Percentiles rank a stretch among this genome's conserved stretches.
Evolutionary conservation across 2,329 filamentous ascomycete genomes (phyloP).

Genomic region (Cladosporium sp.): DNA sequence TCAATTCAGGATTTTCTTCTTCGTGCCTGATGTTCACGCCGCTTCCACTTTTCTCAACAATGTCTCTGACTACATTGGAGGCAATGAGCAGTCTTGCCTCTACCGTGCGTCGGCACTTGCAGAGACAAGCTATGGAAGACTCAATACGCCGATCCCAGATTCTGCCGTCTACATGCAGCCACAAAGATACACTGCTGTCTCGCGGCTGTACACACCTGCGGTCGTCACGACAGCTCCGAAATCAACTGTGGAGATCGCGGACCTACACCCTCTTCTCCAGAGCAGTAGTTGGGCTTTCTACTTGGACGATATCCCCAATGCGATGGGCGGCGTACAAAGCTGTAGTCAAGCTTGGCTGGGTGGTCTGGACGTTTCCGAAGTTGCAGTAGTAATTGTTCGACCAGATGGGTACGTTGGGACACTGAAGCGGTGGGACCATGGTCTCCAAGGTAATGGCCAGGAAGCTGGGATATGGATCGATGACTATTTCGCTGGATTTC

Average conservation of each 20-base stretch:
- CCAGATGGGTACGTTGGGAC: conserved; percentile 70
- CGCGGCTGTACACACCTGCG: conserved; percentile 63
- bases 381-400: conserved; percentile 61
- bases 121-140: conserved; percentile 54
- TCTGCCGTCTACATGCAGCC: conserved; percentile 62
- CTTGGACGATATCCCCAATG: conserved; percentile 56
- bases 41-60: conserved; percentile 53
- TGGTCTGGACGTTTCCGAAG: conserved; percentile 49
- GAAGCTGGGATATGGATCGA: conserved; percentile 43
- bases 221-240: conserved; percentile 62
- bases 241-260: conserved; percentile 56
- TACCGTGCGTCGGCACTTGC: conserved; percentile 55
- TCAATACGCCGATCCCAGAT: conserved; percentile 51
- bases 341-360: conserved; percentile 68
- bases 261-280: conserved; percentile 57
- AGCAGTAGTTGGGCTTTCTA: conserved; percentile 67
- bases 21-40: conserved; percentile 56
- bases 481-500: conserved; percentile 45
- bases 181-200: conserved; percentile 62
- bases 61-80: conserved; percentile 51
- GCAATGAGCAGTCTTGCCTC: conserved; percentile 47
- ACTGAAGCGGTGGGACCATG: conserved; percentile 40
- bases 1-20: conserved; percentile 69
- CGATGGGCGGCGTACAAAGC: conserved; percentile 39
- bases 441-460: conserved; percentile 25